Conservation (phyloP, 148 eudicot species). For the Amaranthus palmeri region DNA sequence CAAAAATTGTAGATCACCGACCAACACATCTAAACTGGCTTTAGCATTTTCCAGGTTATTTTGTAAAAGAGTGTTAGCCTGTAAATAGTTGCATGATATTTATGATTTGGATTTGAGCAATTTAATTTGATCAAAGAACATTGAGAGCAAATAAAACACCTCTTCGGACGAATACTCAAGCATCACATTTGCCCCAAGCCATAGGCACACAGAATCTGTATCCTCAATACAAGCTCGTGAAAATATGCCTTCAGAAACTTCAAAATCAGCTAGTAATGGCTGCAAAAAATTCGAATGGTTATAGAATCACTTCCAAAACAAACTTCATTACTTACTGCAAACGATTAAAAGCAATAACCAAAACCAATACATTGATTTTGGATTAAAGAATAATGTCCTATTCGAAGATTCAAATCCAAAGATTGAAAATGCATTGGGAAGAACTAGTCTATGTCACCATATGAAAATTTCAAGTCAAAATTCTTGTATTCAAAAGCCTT, state of each 20-base stretch:
- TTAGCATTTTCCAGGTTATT: constrained; percentile 87
- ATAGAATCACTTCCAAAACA: not conserved
- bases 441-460: not conserved
- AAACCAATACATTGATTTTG: not conserved
- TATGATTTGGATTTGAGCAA: not conserved
- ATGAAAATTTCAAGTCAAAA: not conserved
- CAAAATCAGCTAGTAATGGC: constrained; percentile 80
- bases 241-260: constrained; percentile 87
- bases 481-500: not conserved
- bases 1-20: constrained; percentile 72
- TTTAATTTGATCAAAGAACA: not conserved
- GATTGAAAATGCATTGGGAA: not conserved
- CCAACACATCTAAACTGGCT: constrained; percentile 84
- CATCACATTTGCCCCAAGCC: constrained; percentile 97
- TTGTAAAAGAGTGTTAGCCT: constrained; percentile 73
- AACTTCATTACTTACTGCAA: not conserved
- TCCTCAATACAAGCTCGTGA: constrained; percentile 73
- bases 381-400: not conserved
- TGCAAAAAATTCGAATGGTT: constrained; percentile 24
- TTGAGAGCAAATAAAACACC: constrained; percentile 39
- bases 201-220: constrained; percentile 79
- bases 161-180: constrained; percentile 92
- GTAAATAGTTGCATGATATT: constrained; percentile 21
- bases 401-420: not conserved
- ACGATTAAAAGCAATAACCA: not conserved